These are phyloP conservation scores for Sordaria brevicollis DNA, from an alignment of 495 filamentous ascomycete genomes.

Conservation along the genomic window DNA sequence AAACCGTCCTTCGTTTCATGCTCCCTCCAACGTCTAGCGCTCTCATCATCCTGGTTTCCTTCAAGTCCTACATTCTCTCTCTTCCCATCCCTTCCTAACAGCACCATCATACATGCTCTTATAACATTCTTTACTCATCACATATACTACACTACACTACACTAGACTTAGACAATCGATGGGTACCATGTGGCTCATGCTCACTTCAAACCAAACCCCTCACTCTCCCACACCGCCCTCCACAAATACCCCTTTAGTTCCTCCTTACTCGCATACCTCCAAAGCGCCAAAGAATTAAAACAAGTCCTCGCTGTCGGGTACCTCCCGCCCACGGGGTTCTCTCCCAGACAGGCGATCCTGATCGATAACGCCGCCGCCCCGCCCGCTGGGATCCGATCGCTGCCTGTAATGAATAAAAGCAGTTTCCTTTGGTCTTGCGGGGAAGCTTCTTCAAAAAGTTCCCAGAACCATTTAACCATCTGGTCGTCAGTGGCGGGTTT, in stretches of 20 bases:
- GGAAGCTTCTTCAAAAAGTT: conserved; percentile 55
- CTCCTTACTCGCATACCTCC: conserved; percentile 54
- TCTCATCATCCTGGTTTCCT: no score
- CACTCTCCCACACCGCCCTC: conserved; percentile 80
- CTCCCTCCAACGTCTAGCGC: no score
- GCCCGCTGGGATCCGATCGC: conserved; percentile 86
- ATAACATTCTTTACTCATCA: not conserved
- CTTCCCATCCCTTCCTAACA: not conserved
- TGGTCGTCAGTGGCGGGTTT: conserved; percentile 44
- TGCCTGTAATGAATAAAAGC: conserved; percentile 85
- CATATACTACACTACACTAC: not conserved
- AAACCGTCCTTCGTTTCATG: no score
- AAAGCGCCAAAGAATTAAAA: conserved; percentile 77
- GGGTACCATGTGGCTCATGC: no score
- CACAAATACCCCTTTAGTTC: conserved; percentile 66
- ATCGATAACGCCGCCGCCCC: conserved; percentile 76
- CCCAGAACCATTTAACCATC: conserved; percentile 83
- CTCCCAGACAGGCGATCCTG: conserved; percentile 61
- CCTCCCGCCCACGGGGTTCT: conserved; percentile 53
- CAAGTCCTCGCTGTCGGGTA: conserved; percentile 87
- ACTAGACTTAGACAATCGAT: no score
- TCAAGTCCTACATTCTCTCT: not conserved
- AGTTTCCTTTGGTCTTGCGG: conserved; percentile 66
- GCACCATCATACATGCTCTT: not conserved
- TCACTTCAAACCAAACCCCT: conserved; percentile 88